Conservation (phyloP, 441 rosid genomes). For the Gossypium lobatum region DNA sequence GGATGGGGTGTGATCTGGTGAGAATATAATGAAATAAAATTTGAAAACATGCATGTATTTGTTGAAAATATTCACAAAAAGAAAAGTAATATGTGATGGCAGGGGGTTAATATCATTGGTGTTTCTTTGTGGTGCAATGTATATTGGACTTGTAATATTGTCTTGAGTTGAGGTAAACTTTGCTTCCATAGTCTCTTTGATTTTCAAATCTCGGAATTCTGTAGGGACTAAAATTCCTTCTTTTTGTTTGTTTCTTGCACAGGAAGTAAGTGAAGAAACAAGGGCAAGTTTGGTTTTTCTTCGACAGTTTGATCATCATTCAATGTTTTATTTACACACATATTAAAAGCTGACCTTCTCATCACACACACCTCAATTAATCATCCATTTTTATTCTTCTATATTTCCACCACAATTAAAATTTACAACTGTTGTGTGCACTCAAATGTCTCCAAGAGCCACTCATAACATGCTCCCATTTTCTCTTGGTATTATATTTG, state of each 20-base stretch:
- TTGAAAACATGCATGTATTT: not conserved
- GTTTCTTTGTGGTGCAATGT: slow-evolving; percentile 36
- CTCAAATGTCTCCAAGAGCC: not conserved
- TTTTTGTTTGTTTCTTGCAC: not conserved
- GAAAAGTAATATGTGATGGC: not conserved
- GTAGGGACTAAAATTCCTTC: not conserved
- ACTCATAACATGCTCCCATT: not conserved
- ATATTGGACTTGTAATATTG: slow-evolving; percentile 37
- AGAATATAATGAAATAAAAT: slow-evolving; percentile 7
- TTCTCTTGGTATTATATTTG: too few relatives aligned
- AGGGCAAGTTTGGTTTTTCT: not conserved
- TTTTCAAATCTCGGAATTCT: not conserved
- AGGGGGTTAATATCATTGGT: slow-evolving; percentile 35
- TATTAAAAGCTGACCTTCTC: too few relatives aligned
- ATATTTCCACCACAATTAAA: too few relatives aligned
- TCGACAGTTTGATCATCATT: not conserved
- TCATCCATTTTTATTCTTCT: not conserved
- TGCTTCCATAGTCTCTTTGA: not conserved
- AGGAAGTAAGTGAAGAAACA: not conserved
- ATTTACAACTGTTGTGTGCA: too few relatives aligned
- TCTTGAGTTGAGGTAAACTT: slow-evolving; percentile 25
- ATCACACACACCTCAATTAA: too few relatives aligned
- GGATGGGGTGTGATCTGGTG: slow-evolving; percentile 45
- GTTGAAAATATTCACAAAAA: not conserved
- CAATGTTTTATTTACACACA: not conserved